Percentiles rank a stretch among this genome's conserved stretches.
Evolutionary conservation across 345 rosid genomes (phyloP).

Genomic region (Rhodomyrtus tomentosa): DNA sequence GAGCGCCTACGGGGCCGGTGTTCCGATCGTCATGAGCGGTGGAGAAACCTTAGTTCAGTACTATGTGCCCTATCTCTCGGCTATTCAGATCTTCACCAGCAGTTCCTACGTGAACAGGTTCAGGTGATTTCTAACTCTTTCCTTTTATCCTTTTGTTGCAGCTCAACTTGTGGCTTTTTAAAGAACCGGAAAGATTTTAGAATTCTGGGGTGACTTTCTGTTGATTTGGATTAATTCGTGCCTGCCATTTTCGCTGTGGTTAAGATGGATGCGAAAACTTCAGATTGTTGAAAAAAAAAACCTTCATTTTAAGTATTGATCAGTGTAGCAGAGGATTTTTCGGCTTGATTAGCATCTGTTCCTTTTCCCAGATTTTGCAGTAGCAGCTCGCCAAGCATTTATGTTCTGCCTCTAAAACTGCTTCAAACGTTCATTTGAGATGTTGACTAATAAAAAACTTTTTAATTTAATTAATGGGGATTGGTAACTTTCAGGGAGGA

Average conservation of each 20-base stretch:
- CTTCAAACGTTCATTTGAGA: neutral
- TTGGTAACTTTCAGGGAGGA: slow-evolving; percentile 50
- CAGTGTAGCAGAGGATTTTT: neutral
- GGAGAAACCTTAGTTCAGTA: slow-evolving; percentile 41
- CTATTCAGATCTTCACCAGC: slow-evolving; percentile 40
- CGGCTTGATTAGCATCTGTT: neutral
- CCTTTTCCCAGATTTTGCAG: neutral
- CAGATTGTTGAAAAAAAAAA: neutral
- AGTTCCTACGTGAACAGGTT: slow-evolving; percentile 26
- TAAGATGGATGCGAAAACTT: neutral
- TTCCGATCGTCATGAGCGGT: slow-evolving; percentile 21
- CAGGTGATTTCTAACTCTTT: slow-evolving; percentile 13
- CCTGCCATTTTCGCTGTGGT: neutral
- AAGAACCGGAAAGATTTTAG: neutral
- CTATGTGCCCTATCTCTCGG: slow-evolving; percentile 47
- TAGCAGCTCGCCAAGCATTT: neutral
- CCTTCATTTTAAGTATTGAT: neutral
- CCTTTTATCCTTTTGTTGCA: neutral
- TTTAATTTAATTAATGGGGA: neutral
- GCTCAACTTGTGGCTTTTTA: neutral
- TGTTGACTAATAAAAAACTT: neutral
- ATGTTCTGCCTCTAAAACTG: neutral
- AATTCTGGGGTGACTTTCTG: neutral
- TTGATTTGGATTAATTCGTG: neutral
- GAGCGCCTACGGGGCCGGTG: slow-evolving; percentile 53